phyloP scores from a whole-genome alignment of 78 protist species.

The Dictyostelium brefeldianum region DNA sequence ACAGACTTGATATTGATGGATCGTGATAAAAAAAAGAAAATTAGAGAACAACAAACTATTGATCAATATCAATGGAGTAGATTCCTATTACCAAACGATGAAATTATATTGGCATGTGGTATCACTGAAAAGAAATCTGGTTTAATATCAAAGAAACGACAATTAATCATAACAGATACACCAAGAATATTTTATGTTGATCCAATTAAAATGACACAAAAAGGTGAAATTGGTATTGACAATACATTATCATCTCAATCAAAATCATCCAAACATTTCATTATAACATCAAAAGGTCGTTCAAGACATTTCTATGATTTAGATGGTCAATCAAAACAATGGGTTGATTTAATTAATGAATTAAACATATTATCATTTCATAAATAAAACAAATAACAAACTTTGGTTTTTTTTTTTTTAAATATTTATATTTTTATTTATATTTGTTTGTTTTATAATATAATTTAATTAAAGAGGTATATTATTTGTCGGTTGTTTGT shows the following conservation, averaged over 20 bases:
- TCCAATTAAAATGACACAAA: conserved; percentile 35
- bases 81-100: conserved; percentile 62
- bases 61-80: conserved; percentile 43
- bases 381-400: too few relatives aligned
- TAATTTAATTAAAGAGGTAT: too few relatives aligned
- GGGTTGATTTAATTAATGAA: conserved; percentile 61
- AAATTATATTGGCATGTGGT: conserved; percentile 75
- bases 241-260: conserved; percentile 22
- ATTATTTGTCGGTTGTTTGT: too few relatives aligned
- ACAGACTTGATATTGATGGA: background rate
- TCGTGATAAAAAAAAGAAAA: conserved; percentile 17
- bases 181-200: conserved; percentile 89
- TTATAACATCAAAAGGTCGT: conserved; percentile 37
- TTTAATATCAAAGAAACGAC: conserved; percentile 78
- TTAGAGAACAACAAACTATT: conserved; percentile 30
- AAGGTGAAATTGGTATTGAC: conserved; percentile 64
- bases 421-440: too few relatives aligned
- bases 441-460: too few relatives aligned
- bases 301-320: conserved; percentile 57
- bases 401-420: too few relatives aligned
- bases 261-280: conserved; percentile 56
- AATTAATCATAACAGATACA: conserved; percentile 77
- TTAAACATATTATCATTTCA: conserved; percentile 36
- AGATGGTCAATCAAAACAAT: conserved; percentile 15
- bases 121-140: conserved; percentile 70